phyloP scores from a whole-genome alignment of 768 basidiomycete species.

The Neoboletus brunneissimus region DNA sequence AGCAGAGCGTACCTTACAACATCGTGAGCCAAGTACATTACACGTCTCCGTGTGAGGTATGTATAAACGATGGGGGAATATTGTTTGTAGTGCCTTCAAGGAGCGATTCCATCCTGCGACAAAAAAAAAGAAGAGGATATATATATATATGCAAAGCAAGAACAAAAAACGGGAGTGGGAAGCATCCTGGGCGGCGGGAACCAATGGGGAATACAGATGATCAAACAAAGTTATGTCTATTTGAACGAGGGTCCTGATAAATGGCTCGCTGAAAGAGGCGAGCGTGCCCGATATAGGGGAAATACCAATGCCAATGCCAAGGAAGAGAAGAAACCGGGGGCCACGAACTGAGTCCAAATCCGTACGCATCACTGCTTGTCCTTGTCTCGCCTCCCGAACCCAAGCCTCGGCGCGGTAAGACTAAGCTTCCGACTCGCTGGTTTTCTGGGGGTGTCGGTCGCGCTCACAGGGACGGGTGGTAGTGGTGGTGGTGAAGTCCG shows the following conservation, averaged over 20 bases:
- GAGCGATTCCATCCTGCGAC: slow-evolving; percentile 12
- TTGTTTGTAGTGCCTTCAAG: slow-evolving; percentile 14
- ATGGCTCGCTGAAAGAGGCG: not conserved
- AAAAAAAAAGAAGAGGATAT: not conserved
- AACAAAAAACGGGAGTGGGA: not conserved
- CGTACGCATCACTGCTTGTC: slow-evolving; percentile 34
- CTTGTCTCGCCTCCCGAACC: slow-evolving; percentile 55
- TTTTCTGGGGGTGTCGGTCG: slow-evolving; percentile 30
- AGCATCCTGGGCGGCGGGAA: slow-evolving; percentile 7
- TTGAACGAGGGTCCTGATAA: not conserved
- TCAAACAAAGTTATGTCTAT: slow-evolving; percentile 12
- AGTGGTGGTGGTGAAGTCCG: slow-evolving; percentile 14
- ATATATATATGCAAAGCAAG: slow-evolving; percentile 6
- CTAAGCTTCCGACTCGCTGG: slow-evolving; percentile 63
- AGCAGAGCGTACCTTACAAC: slow-evolving; percentile 18
- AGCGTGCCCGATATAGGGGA: not conserved
- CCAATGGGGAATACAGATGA: slow-evolving; percentile 29
- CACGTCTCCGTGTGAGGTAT: slow-evolving; percentile 25
- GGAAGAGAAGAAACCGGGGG: not conserved
- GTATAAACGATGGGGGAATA: slow-evolving; percentile 15
- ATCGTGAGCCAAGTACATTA: slow-evolving; percentile 23
- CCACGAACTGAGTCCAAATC: not conserved
- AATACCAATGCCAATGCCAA: not conserved
- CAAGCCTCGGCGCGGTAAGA: slow-evolving; percentile 55
- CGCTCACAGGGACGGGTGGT: slow-evolving; percentile 14